Base-by-base conservation (phyloP, 2,329 filamentous ascomycete species). In the Exophiala phaeomuriformis region DNA sequence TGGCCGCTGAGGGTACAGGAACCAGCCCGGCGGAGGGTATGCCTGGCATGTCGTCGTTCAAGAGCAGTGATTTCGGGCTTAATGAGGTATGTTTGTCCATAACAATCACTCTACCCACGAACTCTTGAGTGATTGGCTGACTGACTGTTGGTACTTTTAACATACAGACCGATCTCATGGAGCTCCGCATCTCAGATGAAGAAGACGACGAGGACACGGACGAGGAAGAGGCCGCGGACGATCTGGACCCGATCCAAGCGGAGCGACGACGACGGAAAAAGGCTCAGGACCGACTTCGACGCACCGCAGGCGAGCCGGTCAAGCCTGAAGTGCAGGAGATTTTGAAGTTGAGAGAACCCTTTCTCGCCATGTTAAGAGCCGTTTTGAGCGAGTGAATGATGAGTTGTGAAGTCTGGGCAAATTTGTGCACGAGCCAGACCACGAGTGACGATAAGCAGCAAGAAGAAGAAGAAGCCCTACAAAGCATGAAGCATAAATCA, bases 61-160 rank as follows among this genome's bases (percentile, higher is more conserved):
- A 79, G 64, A 84, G 85, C 27, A 82, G 80, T 46, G 93, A 98
- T 71, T 98, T 98, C 72, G 93, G 93, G 0, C 74, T 98, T 19
- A 83, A 96, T 66, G 81, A 86, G 64, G 84, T 86, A 72, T 59
- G 70, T 68, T 36, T 40, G 9, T 43, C 5, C 19, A 8, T 6
- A 19, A 19, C 30, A 7, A 2, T 35, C 30, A 5, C 3, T 35
- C 3, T 8, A 8, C 12, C 12, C n/a, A 32, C 8, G 8, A 28
- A 28, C 10, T 5, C 5, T 5, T 10, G 12, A 31, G 9, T 9
- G 6, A 29, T 10, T 41, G 12, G 28, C 32, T 47, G 37, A 36
- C 32, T 31, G 12, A 12, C 4, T 5, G 5, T 32, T 49, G 5
- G 29, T 29, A 19, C 19, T 19, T 19, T 19, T 19, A 19, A 19